These are phyloP conservation scores for Dipteronia dyeriana DNA, from an alignment of 345 rosid species.

Conservation along the genomic window DNA sequence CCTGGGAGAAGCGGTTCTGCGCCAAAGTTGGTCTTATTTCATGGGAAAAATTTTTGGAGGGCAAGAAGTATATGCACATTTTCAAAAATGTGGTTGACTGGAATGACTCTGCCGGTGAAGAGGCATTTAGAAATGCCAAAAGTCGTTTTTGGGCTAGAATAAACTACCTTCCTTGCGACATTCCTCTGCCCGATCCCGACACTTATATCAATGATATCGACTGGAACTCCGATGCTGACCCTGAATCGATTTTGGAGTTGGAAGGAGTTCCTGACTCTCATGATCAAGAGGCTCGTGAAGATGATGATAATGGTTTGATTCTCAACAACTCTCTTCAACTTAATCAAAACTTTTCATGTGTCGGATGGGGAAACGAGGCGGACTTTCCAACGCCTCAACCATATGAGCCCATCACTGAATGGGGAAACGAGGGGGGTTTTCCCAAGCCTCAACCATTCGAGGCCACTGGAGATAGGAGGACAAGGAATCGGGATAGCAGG, in stretches of 20 bases:
- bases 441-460: no score
- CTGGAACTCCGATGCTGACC: conserved; percentile 69
- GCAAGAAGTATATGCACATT: no score
- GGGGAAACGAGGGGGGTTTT: no score
- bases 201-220: conserved; percentile 55
- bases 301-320: conserved; percentile 37
- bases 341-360: no score
- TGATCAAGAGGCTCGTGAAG: conserved; percentile 21
- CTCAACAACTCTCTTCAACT: conserved; percentile 15
- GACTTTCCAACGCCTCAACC: no score
- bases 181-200: conserved; percentile 71
- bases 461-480: no score
- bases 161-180: conserved; percentile 50
- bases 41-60: no score
- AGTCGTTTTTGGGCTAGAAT: conserved; percentile 63
- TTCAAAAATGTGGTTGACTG: conserved; percentile 36
- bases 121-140: conserved; percentile 76
- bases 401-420: no score
- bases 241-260: conserved; percentile 58
- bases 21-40: no score
- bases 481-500: no score
- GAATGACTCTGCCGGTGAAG: conserved; percentile 83
- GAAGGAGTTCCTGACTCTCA: conserved; percentile 42
- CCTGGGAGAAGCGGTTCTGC: no score
- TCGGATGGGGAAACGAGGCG: no score